Evolutionary conservation across 768 basidiomycete species (phyloP), one percentile per base, ranked within the genome.

Genomic region (Crepidotus variabilis): DNA sequence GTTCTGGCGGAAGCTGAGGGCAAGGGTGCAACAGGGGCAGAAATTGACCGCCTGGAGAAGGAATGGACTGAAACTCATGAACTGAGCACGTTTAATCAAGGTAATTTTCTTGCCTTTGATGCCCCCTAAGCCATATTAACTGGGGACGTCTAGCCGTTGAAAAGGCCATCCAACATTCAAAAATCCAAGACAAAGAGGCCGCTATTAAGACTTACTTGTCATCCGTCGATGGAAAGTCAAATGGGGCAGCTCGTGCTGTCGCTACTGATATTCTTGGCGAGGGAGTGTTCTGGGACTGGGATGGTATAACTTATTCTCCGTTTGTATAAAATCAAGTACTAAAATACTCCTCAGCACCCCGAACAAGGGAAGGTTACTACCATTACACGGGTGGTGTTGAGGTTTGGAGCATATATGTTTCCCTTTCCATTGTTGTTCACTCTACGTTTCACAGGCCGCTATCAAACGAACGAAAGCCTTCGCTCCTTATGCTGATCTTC

Each of bases 321-420:
- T 28, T 4, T 20, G 35, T 7, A 50, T 28, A 24, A 47, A 23
- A 3, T 11, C 47, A 2, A 35, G n/a, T 20, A 23, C 21, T 51
- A 60, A n/a, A 23, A 52, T 54, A 9, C 28, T 34, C 35, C 47
- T 4, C 59, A 92, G 91, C 87, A 47, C 92, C 93, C 6, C 83
- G 92, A 24, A 97, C 94, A 0, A 82, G 86, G 23, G 94, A 96
- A 75, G 94, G 94, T 13, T 95, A 92, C 69, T 91, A 95, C 64
- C 92, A 92, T 68, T 91, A 87, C 61, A 84, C 84, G 24, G 85
- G 91, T 7, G 94, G 94, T 13, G 72, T 93, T 48, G 86, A 88
- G 63, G 86, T 83, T 39, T 21, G 66, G 57, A 6, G 21, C 60
- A n/a, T 2, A 46, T 22, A 16, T 55, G 46, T 2, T 35, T 47